A percentile compares a stretch with the other conserved stretches of the same genome.
These are phyloP conservation scores for Chytriomyces sp. DNA, from an alignment of 192 early-diverging fungal genomes.

Conservation along the genomic window DNA sequence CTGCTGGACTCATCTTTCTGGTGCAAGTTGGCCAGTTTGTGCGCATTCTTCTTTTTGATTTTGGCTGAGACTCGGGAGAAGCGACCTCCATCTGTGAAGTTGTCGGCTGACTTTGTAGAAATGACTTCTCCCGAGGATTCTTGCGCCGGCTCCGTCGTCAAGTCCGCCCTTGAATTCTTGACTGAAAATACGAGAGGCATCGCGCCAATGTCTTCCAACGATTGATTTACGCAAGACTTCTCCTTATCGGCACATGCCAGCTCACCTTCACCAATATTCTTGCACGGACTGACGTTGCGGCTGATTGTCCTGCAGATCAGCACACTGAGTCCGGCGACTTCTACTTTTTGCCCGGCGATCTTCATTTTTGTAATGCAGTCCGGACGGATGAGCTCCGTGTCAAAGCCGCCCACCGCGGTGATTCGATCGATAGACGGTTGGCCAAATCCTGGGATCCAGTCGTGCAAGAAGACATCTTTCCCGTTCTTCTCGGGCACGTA, in stretches of 20 bases:
- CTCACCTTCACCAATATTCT: neutral
- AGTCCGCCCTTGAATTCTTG: slow-evolving; percentile 24
- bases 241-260: neutral
- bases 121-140: neutral
- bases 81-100: neutral
- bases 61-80: neutral
- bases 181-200: slow-evolving; percentile 42
- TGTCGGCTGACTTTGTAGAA: neutral
- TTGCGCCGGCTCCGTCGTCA: neutral
- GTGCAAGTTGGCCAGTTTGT: neutral
- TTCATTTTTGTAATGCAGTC: neutral
- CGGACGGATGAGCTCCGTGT: neutral
- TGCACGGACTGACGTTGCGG: neutral
- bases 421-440: neutral
- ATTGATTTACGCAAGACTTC: neutral
- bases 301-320: slow-evolving; percentile 1
- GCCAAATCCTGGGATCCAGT: slow-evolving; percentile 13
- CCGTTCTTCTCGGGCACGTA: slow-evolving; percentile 39
- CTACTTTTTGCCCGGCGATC: neutral
- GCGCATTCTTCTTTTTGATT: neutral
- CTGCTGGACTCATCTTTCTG: neutral
- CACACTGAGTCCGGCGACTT: neutral
- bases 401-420: neutral
- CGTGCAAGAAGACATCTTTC: slow-evolving; percentile 16
- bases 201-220: neutral